phyloP scores from a whole-genome alignment of 257 asterid genomes.

The Fraxinus quadrangulata region DNA sequence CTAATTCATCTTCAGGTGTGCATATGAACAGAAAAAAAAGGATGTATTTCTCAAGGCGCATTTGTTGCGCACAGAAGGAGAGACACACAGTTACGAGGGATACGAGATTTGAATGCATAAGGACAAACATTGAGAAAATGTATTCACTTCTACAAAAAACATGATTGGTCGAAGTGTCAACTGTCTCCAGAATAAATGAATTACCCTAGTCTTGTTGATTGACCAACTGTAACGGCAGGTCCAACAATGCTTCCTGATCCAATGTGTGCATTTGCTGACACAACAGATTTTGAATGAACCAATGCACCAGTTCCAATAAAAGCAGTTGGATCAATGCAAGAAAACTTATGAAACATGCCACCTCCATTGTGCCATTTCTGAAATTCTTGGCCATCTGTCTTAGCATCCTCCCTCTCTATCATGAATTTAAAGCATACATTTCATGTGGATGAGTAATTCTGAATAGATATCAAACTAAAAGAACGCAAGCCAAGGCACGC shows the following conservation, averaged over 20 bases:
- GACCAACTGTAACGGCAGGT: slow-evolving; percentile 67
- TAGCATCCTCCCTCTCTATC: slow-evolving; percentile 44
- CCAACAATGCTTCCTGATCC: slow-evolving; percentile 83
- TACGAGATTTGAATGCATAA: neutral
- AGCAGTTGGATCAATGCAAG: slow-evolving; percentile 73
- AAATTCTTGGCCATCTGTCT: slow-evolving; percentile 45
- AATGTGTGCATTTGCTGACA: slow-evolving; percentile 63
- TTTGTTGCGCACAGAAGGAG: neutral
- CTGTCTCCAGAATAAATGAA: slow-evolving; percentile 14
- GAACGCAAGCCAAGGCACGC: too few relatives aligned
- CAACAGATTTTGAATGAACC: slow-evolving; percentile 29
- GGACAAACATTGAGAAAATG: neutral
- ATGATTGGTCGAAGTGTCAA: neutral
- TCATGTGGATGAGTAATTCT: neutral
- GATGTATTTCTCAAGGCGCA: neutral
- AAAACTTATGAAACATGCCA: slow-evolving; percentile 70
- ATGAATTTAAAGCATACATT: slow-evolving; percentile 30
- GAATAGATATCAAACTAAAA: neutral
- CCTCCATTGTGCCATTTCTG: slow-evolving; percentile 77
- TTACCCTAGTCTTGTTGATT: slow-evolving; percentile 86
- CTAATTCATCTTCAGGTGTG: too few relatives aligned
- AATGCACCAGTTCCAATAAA: slow-evolving; percentile 40
- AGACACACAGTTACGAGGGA: neutral
- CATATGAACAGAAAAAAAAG: neutral
- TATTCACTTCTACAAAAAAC: neutral